Conservation (phyloP, 2,329 filamentous ascomycete species). For the Penicillium polonicum region DNA sequence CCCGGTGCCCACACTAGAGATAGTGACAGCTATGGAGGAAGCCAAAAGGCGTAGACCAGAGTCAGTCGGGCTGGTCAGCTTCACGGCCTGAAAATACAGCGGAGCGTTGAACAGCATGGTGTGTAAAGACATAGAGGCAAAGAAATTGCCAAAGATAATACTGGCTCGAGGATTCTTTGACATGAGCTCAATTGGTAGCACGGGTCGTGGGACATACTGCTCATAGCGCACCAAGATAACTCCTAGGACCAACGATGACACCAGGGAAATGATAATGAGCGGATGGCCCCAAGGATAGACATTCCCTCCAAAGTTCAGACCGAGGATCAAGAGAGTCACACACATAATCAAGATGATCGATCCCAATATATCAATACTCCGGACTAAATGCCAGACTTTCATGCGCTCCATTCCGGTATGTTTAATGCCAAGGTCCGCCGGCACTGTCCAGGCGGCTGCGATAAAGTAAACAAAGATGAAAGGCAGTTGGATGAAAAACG, state of each 20-base stretch:
- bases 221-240: constrained; percentile 45
- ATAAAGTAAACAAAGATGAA: constrained; percentile 41
- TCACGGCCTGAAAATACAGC: constrained; percentile 74
- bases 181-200: constrained; percentile 52
- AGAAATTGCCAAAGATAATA: constrained; percentile 54
- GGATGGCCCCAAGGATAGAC: constrained; percentile 53
- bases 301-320: constrained; percentile 55
- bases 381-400: constrained; percentile 45
- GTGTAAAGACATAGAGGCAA: constrained; percentile 50
- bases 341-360: constrained; percentile 48
- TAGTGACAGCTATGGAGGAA: constrained; percentile 58
- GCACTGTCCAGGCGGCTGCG: constrained; percentile 37
- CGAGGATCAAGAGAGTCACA: constrained; percentile 51
- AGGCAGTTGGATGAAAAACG: constrained; percentile 52
- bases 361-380: constrained; percentile 51
- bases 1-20: constrained; percentile 58
- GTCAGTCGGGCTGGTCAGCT: constrained; percentile 65
- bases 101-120: constrained; percentile 69
- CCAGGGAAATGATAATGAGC: constrained; percentile 49
- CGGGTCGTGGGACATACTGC: constrained; percentile 46
- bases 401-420: constrained; percentile 42
- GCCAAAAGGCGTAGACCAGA: constrained; percentile 71
- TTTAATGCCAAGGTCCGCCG: constrained; percentile 47
- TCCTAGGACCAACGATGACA: constrained; percentile 41
- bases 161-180: constrained; percentile 48